phyloP scores from a whole-genome alignment of 164 flowering plant genomes.

The Sedum album region DNA sequence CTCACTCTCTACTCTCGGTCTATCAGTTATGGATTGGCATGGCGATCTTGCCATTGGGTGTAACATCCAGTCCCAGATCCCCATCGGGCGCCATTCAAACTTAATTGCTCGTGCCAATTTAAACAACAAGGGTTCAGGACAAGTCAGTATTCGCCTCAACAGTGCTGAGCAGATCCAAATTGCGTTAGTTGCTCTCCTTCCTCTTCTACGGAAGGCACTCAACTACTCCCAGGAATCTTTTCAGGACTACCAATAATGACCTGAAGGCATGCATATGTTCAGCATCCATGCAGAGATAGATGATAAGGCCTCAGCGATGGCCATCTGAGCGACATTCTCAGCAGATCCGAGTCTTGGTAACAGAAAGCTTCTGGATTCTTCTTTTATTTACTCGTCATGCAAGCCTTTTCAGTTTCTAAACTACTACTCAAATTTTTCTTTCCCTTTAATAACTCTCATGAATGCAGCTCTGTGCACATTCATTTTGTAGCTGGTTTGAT shows the following conservation, averaged over 20 bases:
- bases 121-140: conserved; percentile 85
- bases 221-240: conserved; percentile 30
- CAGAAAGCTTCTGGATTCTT: too few species aligned
- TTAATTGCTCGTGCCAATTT: conserved; percentile 70
- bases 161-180: conserved; percentile 90
- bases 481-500: too few species aligned
- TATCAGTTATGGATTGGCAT: conserved; percentile 96
- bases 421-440: not conserved
- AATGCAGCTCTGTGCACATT: not conserved
- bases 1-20: conserved; percentile 60
- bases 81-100: conserved; percentile 62
- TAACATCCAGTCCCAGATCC: conserved; percentile 78
- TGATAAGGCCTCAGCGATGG: too few species aligned
- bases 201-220: conserved; percentile 47
- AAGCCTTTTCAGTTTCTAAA: not conserved
- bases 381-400: not conserved
- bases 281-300: conserved; percentile 20
- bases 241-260: conserved; percentile 40
- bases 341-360: too few species aligned
- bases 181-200: conserved; percentile 64
- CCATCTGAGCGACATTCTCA: not conserved
- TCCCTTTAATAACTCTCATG: not conserved
- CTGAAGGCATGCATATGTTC: conserved; percentile 12
- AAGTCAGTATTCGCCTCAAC: conserved; percentile 68
- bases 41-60: conserved; percentile 92